Percentiles rank a stretch among this genome's conserved stretches.
Conservation (phyloP, 306 rosid species). For the Cicer arietinum region DNA sequence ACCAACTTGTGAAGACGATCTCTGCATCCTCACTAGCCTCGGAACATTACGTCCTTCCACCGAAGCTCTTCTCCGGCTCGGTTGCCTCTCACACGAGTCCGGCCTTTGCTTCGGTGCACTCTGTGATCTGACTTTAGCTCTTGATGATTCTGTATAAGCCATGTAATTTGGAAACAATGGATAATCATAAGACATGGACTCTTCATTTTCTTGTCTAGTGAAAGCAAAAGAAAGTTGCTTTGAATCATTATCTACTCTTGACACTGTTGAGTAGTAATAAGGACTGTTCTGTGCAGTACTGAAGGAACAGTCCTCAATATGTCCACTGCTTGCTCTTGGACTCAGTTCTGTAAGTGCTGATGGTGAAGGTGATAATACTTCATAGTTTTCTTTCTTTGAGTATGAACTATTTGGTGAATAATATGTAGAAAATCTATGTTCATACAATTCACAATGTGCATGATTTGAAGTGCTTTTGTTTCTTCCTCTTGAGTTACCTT, state of each 20-base stretch:
- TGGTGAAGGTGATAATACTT: constrained; percentile 66
- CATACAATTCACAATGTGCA: constrained; percentile 40
- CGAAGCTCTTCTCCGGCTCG: constrained; percentile 70
- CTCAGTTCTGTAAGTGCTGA: constrained; percentile 68
- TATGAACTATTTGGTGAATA: constrained; percentile 47
- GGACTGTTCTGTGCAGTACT: constrained; percentile 77
- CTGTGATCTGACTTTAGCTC: constrained; percentile 83
- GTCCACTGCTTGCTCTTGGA: constrained; percentile 72
- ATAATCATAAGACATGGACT: constrained; percentile 61
- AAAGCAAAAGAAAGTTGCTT: constrained; percentile 60
- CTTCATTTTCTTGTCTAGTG: constrained; percentile 61
- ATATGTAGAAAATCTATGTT: constrained; percentile 49
- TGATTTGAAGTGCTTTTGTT: constrained; percentile 56
- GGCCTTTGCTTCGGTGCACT: constrained; percentile 94
- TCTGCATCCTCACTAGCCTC: constrained; percentile 80
- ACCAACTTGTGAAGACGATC: constrained; percentile 90
- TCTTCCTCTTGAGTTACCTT: constrained; percentile 53
- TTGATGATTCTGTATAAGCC: constrained; percentile 94
- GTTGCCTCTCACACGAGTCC: constrained; percentile 70
- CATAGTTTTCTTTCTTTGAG: constrained; percentile 61
- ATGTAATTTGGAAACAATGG: constrained; percentile 84
- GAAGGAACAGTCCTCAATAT: constrained; percentile 70
- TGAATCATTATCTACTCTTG: constrained; percentile 55
- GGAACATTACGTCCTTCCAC: constrained; percentile 86
- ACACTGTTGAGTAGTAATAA: constrained; percentile 61